A percentile compares a stretch with the other conserved stretches of the same genome.
phyloP scores from a whole-genome alignment of 2,329 filamentous ascomycete species.

The Fusarium sp. region DNA sequence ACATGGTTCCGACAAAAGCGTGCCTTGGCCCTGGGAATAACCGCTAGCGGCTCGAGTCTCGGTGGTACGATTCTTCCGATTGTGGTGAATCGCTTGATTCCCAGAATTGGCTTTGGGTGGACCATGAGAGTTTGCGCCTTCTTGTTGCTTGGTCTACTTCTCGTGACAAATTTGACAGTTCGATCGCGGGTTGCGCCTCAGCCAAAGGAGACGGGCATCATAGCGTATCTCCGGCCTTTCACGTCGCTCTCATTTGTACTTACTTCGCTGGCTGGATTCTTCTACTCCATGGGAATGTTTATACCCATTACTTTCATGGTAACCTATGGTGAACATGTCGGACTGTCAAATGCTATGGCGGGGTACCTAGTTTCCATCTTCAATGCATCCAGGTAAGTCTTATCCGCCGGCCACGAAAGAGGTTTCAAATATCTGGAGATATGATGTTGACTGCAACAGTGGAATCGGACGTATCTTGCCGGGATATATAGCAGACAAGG shows the following conservation, averaged over 20 bases:
- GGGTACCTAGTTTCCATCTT: neutral
- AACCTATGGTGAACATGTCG: neutral
- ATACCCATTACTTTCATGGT: neutral
- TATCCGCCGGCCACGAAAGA: rapidly evolving
- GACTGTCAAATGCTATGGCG: neutral
- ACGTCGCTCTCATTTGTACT: neutral
- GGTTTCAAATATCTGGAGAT: neutral
- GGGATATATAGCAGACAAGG: neutral
- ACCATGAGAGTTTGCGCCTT: neutral
- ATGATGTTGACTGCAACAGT: neutral
- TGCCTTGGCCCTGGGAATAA: neutral
- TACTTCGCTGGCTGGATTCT: neutral
- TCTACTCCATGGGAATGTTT: neutral
- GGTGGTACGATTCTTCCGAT: neutral
- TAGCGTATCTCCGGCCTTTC: neutral
- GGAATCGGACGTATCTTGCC: neutral
- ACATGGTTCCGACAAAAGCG: neutral
- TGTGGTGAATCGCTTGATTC: neutral
- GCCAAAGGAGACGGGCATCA: neutral
- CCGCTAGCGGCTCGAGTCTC: neutral
- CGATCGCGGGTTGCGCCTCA: neutral
- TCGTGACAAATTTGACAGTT: neutral
- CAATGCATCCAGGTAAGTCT: neutral
- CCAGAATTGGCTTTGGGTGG: neutral
- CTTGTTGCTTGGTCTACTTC: neutral